A percentile compares a stretch with the other conserved stretches of the same genome.
These are phyloP conservation scores for Talaromyces sp. DNA, from an alignment of 2,329 filamentous ascomycete genomes.

Conservation along the genomic window DNA sequence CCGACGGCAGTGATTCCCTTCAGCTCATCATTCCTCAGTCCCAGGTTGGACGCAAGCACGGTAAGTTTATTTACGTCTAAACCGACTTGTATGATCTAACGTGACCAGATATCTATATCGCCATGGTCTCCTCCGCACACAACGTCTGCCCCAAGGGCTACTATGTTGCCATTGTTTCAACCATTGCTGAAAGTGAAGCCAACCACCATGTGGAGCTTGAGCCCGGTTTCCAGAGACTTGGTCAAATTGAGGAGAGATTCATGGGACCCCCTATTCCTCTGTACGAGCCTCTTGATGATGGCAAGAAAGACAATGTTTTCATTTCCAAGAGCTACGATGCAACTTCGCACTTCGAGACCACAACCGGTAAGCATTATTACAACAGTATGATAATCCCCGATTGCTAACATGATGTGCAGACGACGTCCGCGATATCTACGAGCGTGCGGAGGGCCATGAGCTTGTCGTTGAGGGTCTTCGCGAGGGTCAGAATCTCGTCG, in stretches of 20 bases:
- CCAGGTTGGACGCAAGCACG: conserved; percentile 94
- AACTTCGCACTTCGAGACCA: conserved; percentile 95
- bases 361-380: conserved; percentile 50
- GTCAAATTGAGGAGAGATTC: conserved; percentile 94
- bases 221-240: conserved; percentile 86
- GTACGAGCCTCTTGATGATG: conserved; percentile 83
- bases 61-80: conserved; percentile 49
- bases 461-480: conserved; percentile 80
- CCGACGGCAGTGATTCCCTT: conserved; percentile 80
- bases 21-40: conserved; percentile 98
- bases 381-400: background rate
- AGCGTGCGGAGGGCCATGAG: conserved; percentile 74
- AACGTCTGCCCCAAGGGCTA: conserved; percentile 99
- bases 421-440: conserved; percentile 93
- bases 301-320: conserved; percentile 85
- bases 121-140: conserved; percentile 90
- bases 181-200: conserved; percentile 83
- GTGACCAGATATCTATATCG: conserved; percentile 83
- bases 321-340: conserved; percentile 99
- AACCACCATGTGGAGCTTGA: conserved; percentile 97
- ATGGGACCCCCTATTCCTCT: conserved; percentile 90
- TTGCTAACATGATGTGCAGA: conserved; percentile 48
- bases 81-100: conserved; percentile 19
- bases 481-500: conserved; percentile 69
- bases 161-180: conserved; percentile 97